A percentile compares a stretch with the other conserved stretches of the same genome.
phyloP scores from a whole-genome alignment of 1,284 basidiomycete genomes.

The Vanrija humicola region DNA sequence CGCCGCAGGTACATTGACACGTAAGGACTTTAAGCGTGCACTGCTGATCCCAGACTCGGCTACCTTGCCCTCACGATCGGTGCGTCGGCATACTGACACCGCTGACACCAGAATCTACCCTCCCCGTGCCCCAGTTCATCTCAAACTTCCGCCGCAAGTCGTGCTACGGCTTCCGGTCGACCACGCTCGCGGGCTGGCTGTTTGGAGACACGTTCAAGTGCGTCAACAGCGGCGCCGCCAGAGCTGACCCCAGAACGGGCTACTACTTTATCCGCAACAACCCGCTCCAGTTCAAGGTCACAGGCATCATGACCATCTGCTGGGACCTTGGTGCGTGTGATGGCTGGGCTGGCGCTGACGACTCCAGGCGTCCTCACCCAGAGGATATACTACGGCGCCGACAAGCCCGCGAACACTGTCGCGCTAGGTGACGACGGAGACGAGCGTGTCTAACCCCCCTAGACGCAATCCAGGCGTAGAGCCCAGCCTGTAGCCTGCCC shows the following conservation, averaged over 20 bases:
- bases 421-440: neutral
- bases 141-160: constrained; percentile 51
- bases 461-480: neutral
- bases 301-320: constrained; percentile 45
- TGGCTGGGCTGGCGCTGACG: neutral
- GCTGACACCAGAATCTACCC: constrained; percentile 48
- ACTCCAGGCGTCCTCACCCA: constrained; percentile 35
- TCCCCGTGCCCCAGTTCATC: constrained; percentile 55
- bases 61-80: constrained; percentile 53
- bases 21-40: constrained; percentile 22
- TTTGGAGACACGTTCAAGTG: constrained; percentile 50
- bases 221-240: neutral
- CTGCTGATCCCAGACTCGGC: constrained; percentile 45
- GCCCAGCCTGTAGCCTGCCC: no score
- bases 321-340: constrained; percentile 41
- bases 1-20: constrained; percentile 39
- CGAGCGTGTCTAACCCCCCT: no score
- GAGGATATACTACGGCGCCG: constrained; percentile 36
- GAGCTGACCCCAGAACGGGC: constrained; percentile 29
- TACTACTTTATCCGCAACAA: constrained; percentile 52
- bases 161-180: constrained; percentile 52
- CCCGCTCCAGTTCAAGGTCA: constrained; percentile 51
- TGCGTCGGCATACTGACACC: constrained; percentile 2
- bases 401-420: constrained; percentile 10
- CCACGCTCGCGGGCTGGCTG: constrained; percentile 51